Base-by-base conservation (phyloP, 2,329 filamentous ascomycete genomes). In the Coccinonectria pachysandricola region DNA sequence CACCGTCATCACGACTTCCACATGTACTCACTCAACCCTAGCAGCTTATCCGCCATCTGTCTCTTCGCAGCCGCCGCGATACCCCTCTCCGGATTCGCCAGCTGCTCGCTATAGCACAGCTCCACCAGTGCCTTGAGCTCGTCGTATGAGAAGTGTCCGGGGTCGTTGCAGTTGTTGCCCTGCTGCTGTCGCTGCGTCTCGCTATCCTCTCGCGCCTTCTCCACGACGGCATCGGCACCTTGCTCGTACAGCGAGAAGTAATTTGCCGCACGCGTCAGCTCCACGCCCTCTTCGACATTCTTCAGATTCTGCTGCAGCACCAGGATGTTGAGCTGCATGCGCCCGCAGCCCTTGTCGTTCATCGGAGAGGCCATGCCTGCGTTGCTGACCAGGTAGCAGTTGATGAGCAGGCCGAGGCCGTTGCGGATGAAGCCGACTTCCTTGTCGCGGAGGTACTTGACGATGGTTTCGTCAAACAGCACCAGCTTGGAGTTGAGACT, bases 231-330 rank as follows among this genome's bases (percentile, higher is more conserved):
- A 24, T 82, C 77, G 0, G 75, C 62, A 0, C 80, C 80, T 22
- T 62, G 57, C 21, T 68, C 68, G 44, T 82, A 85, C 19, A 88
- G 53, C 12, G 68, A 65, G 46, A 76, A 87, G 57, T 80, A 88
- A 32, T 71, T 66, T 12, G 72, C 68, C 1, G 78, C 71, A 18
- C 71, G 61, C 4, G 65, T 63, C 15, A 88, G 62, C 30, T 71
- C 66, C 3, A 82, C 77, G 7, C 69, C 70, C 2, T 71, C 65
- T 53, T 91, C 85, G 27, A 98, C 78, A 40, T 93, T 93, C 61
- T 94, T 94, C 29, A 98, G 72, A 46, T 94, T 95, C 52, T 98
- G 91, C 57, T 96, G 88, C 26, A 98, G 64, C 20, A 98, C 91
- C 13, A 95, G 68, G 24, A 95, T 85, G 52, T 98, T 94, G 46